A percentile compares a stretch with the other conserved stretches of the same genome.
Conservation (phyloP, 495 filamentous ascomycete species). For the Penicillium steckii region DNA sequence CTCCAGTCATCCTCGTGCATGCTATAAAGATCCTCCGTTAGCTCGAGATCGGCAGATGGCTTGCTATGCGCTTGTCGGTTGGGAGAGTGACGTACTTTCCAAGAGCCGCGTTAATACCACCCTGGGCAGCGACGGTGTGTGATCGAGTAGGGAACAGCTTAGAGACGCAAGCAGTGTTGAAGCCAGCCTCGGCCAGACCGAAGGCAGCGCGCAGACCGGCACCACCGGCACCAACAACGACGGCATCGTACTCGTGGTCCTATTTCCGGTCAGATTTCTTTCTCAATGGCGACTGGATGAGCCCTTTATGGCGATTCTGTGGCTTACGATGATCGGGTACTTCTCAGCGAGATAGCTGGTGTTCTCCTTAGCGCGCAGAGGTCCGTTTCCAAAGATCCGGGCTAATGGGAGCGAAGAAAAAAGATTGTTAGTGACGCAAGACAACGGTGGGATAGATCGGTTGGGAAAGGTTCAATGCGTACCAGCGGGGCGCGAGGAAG, state of each 20-base stretch:
- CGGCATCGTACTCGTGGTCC: constrained; percentile 81
- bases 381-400: constrained; percentile 78
- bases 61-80: neutral
- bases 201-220: constrained; percentile 93
- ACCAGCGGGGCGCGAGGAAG: constrained; percentile 80
- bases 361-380: constrained; percentile 88
- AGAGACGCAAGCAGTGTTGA: constrained; percentile 97
- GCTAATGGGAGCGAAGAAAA: constrained; percentile 39
- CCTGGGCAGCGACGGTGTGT: constrained; percentile 85
- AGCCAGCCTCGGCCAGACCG: constrained; percentile 93
- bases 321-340: constrained; percentile 88
- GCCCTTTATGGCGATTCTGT: neutral
- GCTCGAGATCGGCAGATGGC: constrained; percentile 4
- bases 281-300: neutral
- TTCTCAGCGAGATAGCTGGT: constrained; percentile 77
- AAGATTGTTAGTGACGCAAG: constrained; percentile 30
- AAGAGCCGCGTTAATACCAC: constrained; percentile 90
- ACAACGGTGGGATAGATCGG: constrained; percentile 5
- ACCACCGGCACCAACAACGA: constrained; percentile 93
- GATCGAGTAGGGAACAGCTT: constrained; percentile 96
- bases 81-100: constrained; percentile 61
- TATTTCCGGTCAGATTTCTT: constrained; percentile 36
- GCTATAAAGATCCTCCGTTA: constrained; percentile 34
- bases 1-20: constrained; percentile 94
- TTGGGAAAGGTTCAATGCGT: constrained; percentile 37